Conservation (phyloP, 1,139 yeast species). For the Kurtzmaniella natalensis region DNA sequence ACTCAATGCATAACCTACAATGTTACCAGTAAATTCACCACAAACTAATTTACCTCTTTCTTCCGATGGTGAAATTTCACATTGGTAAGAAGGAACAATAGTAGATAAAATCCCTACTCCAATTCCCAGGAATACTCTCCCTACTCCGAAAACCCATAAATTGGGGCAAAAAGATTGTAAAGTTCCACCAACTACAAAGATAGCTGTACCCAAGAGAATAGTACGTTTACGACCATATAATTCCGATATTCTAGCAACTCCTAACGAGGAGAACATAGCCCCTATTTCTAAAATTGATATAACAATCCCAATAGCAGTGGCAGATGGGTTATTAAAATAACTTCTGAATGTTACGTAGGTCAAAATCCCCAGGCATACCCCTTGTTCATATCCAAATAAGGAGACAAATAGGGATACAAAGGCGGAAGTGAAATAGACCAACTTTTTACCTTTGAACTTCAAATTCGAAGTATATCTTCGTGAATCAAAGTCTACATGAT, state of each 20-base stretch:
- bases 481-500: slow-evolving; percentile 36
- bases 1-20: slow-evolving; percentile 47
- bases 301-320: slow-evolving; percentile 46
- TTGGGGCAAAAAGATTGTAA: slow-evolving; percentile 45
- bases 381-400: slow-evolving; percentile 87
- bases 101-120: slow-evolving; percentile 53
- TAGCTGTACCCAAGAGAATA: slow-evolving; percentile 42
- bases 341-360: slow-evolving; percentile 41
- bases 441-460: slow-evolving; percentile 34
- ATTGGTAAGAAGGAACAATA: slow-evolving; percentile 52
- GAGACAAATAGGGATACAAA: slow-evolving; percentile 83
- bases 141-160: slow-evolving; percentile 40
- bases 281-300: slow-evolving; percentile 52
- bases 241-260: slow-evolving; percentile 46
- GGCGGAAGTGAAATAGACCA: slow-evolving; percentile 72
- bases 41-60: slow-evolving; percentile 53
- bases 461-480: slow-evolving; percentile 29
- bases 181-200: slow-evolving; percentile 49
- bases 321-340: slow-evolving; percentile 42
- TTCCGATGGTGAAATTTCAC: slow-evolving; percentile 53
- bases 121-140: slow-evolving; percentile 48
- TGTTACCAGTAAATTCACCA: slow-evolving; percentile 53
- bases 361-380: slow-evolving; percentile 78
- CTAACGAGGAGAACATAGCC: slow-evolving; percentile 44
- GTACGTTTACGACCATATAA: slow-evolving; percentile 45